Conservation (phyloP, 768 basidiomycete species). For the Tulasnella sp. region DNA sequence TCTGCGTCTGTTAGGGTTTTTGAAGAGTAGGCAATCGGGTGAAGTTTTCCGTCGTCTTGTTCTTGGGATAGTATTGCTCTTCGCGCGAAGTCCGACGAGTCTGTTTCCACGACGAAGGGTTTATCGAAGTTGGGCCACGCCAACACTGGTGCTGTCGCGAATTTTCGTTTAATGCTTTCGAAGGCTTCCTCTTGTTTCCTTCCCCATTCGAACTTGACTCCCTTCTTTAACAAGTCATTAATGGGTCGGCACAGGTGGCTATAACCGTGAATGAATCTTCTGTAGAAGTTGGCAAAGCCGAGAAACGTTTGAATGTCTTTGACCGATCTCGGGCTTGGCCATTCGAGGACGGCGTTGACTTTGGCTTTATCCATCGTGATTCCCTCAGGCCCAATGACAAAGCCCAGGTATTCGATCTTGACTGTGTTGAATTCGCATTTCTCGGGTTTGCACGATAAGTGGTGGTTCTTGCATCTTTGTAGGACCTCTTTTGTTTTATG, state of each 20-base stretch:
- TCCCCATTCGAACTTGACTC: not conserved
- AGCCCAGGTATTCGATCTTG: conserved; percentile 13
- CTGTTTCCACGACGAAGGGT: not conserved
- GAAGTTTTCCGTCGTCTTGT: not conserved
- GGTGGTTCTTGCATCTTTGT: not conserved
- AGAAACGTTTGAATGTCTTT: not conserved
- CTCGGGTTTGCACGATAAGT: conserved; percentile 8
- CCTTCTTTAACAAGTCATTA: not conserved
- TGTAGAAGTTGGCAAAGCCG: conserved; percentile 5
- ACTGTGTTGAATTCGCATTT: conserved; percentile 14
- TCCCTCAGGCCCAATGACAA: conserved; percentile 8
- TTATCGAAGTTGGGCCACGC: not conserved
- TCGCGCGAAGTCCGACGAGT: not conserved
- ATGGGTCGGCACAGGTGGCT: not conserved
- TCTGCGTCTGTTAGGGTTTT: conserved; percentile 4
- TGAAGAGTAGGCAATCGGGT: conserved; percentile 13
- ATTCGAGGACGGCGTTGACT: conserved; percentile 17
- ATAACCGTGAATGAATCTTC: conserved; percentile 12
- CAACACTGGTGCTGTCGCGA: not conserved
- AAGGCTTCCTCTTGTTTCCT: not conserved
- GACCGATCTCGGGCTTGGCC: not conserved
- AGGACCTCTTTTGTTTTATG: conserved; percentile 11
- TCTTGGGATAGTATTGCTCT: not conserved
- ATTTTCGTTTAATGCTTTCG: not conserved
- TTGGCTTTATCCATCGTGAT: conserved; percentile 20